Evolutionary conservation across 257 asterid genomes (phyloP).

Genomic region (Leptodermis oblonga): DNA sequence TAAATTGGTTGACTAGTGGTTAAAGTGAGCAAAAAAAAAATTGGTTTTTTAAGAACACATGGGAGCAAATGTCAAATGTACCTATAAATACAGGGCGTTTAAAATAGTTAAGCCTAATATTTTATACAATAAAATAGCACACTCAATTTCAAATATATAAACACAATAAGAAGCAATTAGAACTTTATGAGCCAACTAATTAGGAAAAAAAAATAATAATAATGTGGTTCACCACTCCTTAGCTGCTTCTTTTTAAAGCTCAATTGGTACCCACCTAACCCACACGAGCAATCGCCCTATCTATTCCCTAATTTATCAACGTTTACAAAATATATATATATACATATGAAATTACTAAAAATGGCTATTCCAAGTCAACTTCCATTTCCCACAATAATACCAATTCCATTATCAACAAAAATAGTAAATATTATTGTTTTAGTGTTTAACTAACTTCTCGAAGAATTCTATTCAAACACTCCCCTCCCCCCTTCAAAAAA

Average conservation of each 20-base stretch:
- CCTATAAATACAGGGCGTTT: no score
- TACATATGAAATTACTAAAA: not conserved
- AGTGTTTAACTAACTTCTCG: conserved; percentile 4
- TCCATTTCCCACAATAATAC: not conserved
- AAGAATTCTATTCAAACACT: not conserved
- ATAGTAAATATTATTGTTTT: not conserved
- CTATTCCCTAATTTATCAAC: not conserved
- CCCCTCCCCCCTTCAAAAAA: no score
- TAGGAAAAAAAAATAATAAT: not conserved
- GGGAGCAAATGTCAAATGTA: no score
- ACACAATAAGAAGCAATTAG: not conserved
- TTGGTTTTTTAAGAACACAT: no score
- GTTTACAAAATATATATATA: not conserved
- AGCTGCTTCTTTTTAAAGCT: not conserved
- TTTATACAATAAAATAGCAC: no score
- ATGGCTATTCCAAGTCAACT: conserved; percentile 1
- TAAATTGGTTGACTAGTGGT: no score
- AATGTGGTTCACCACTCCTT: not conserved
- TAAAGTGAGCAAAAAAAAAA: no score
- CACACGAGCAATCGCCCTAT: not conserved
- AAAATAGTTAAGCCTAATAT: no score
- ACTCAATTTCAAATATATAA: no score
- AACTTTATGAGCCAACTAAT: conserved; percentile 4
- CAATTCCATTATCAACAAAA: no score
- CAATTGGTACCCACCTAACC: not conserved